Evolutionary conservation across 768 basidiomycete species (phyloP), one percentile per base, ranked within the genome.

Genomic region (Rhodotorula toruloides): DNA sequence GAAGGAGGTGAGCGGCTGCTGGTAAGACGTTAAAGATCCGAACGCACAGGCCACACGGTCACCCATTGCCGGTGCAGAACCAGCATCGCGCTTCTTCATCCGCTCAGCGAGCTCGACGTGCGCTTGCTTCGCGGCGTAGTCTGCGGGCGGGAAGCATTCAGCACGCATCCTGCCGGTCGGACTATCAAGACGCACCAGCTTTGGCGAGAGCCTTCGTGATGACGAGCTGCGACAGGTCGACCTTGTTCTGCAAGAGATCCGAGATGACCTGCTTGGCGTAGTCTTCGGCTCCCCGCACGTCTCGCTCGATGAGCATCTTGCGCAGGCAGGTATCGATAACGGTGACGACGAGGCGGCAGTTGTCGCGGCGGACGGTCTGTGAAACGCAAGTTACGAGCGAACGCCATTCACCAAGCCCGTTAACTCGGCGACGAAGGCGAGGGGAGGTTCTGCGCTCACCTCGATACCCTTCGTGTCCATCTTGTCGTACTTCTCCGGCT

Each of bases 391-490:
- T n/a, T n/a, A n/a, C n/a, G n/a, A n/a, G n/a, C n/a, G n/a, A n/a
- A n/a, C n/a, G n/a, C n/a, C n/a, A n/a, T n/a, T n/a, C n/a, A n/a
- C n/a, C n/a, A n/a, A n/a, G n/a, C n/a, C n/a, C n/a, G n/a, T n/a
- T n/a, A n/a, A n/a, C n/a, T n/a, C n/a, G n/a, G n/a, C n/a, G n/a
- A n/a, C n/a, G n/a, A n/a, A n/a, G n/a, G n/a, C n/a, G n/a, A n/a
- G n/a, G n/a, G n/a, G n/a, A n/a, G n/a, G n/a, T n/a, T n/a, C n/a
- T n/a, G n/a, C n/a, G n/a, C 84, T 5, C 60, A 91, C 93, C 84
- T 99, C 96, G 63, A 99, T 98, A 75, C 96, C 96, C 80, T 99
- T 99, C 3, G 94, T 88, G 73, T 99, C 96, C 96, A 98, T 98
- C 80, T 98, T 98, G 78, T 99, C 96, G 73, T 89, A 94, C 76